Evolutionary conservation across 768 basidiomycete genomes (phyloP).

Genomic region (Collybia mongolica): DNA sequence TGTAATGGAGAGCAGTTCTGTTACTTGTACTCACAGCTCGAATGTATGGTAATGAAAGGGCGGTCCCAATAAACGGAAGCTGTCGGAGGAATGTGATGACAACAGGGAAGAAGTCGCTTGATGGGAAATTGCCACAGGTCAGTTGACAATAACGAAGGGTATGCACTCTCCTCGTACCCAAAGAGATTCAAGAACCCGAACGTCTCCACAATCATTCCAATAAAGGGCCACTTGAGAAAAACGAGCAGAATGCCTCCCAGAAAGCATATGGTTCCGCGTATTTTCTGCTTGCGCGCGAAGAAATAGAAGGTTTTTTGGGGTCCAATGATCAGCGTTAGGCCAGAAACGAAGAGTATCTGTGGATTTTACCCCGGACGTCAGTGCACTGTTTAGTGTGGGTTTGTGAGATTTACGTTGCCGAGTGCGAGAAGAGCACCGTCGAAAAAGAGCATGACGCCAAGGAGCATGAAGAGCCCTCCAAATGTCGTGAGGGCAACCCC

Average conservation of each 20-base stretch:
- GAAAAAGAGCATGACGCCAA: constrained; percentile 95
- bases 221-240: constrained; percentile 93
- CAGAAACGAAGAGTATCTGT: constrained; percentile 93
- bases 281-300: constrained; percentile 93
- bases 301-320: constrained; percentile 98
- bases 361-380: constrained; percentile 6
- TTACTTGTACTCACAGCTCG: constrained; percentile 58
- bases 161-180: constrained; percentile 54
- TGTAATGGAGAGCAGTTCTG: background rate
- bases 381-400: background rate
- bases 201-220: constrained; percentile 91
- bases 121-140: background rate
- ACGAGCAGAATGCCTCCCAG: constrained; percentile 89
- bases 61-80: constrained; percentile 85
- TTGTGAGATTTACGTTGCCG: constrained; percentile 70
- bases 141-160: background rate
- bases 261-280: constrained; percentile 88
- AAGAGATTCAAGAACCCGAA: constrained; percentile 98
- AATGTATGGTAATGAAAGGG: constrained; percentile 86
- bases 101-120: constrained; percentile 98
- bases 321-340: constrained; percentile 95
- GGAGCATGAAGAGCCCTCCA: constrained; percentile 92
- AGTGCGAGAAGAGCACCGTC: constrained; percentile 94
- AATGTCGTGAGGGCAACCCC: constrained; percentile 97
- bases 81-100: constrained; percentile 96